These are phyloP conservation scores for Trichoderma asperellum DNA, from an alignment of 2,329 filamentous ascomycete species.

Conservation along the genomic window DNA sequence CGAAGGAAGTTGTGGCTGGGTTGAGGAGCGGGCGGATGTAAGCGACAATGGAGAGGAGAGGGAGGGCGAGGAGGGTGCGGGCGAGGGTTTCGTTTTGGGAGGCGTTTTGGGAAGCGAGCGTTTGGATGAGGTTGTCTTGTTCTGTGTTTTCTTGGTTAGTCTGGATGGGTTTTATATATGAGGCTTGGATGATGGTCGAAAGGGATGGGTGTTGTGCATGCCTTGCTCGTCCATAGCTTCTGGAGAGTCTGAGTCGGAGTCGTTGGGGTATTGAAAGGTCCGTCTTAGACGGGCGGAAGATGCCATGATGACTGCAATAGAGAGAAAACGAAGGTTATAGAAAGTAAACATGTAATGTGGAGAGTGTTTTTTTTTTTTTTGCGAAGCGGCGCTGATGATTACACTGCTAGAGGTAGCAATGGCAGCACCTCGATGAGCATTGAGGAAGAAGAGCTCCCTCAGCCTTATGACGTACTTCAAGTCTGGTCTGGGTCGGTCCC, in stretches of 20 bases:
- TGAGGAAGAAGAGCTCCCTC: constrained; percentile 4
- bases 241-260: constrained; percentile 54
- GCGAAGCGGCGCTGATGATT: neutral
- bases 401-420: neutral
- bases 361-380: neutral
- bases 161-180: neutral
- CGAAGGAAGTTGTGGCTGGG: constrained; percentile 47
- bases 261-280: constrained; percentile 77
- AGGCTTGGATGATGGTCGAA: neutral
- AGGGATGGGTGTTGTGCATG: constrained; percentile 36
- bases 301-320: constrained; percentile 32
- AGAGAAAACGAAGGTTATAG: neutral
- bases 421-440: constrained; percentile 7
- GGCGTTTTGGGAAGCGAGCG: constrained; percentile 59
- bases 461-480: constrained; percentile 23
- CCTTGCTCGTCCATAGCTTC: constrained; percentile 78
- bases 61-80: constrained; percentile 62
- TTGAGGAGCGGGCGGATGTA: constrained; percentile 51
- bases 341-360: neutral
- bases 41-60: constrained; percentile 57
- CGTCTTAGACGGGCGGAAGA: constrained; percentile 66
- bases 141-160: constrained; percentile 47
- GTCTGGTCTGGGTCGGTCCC: too few relatives aligned
- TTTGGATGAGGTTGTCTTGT: constrained; percentile 65
- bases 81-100: constrained; percentile 62